Evolutionary conservation across 441 rosid genomes (phyloP), one percentile per base, ranked within the genome.

Genomic region (Gossypium gossypioides): DNA sequence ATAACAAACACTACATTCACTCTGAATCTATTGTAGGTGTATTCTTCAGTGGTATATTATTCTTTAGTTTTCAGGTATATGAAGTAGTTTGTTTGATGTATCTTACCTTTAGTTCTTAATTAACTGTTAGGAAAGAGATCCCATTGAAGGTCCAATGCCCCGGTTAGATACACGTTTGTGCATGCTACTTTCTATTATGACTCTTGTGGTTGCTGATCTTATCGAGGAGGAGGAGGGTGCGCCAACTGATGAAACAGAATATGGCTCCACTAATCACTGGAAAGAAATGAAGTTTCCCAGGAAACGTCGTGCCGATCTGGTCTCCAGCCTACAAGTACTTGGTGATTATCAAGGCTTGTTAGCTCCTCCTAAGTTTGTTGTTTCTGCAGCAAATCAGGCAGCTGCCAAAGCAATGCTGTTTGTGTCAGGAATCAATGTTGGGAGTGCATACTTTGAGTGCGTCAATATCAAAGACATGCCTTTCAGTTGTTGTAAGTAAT

Each of bases 91-190:
- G 40, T 34, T 34, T 72, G 46, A 44, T 62, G 12, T 50, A 3
- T 19, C 69, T 79, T 27, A 50, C 57, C 46, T 56, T 6, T 15
- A 55, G 48, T 74, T 74, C 68, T 71, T 63, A 58, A 52, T 74
- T 75, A 40, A 60, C 22, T 66, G 68, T 58, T 76, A 89, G 94
- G 94, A 87, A 80, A 84, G 89, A 76, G 89, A 89, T 80, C 90
- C 91, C 56, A 87, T 86, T 73, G 94, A 89, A 78, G 94, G 90
- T 46, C 94, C 94, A 66, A 78, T 86, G 74, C 94, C 94, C 70
- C 85, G 83, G 62, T 79, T 89, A 72, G 94, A 89, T 76, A 84
- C 91, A 64, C 89, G 91, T 82, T 80, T 89, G 64, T 82, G 89
- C 83, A 82, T 89, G 90, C 75, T 87, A 76, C 73, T 87, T 22